phyloP scores from a whole-genome alignment of 495 filamentous ascomycete genomes.

The Rhizodiscina lignyota region DNA sequence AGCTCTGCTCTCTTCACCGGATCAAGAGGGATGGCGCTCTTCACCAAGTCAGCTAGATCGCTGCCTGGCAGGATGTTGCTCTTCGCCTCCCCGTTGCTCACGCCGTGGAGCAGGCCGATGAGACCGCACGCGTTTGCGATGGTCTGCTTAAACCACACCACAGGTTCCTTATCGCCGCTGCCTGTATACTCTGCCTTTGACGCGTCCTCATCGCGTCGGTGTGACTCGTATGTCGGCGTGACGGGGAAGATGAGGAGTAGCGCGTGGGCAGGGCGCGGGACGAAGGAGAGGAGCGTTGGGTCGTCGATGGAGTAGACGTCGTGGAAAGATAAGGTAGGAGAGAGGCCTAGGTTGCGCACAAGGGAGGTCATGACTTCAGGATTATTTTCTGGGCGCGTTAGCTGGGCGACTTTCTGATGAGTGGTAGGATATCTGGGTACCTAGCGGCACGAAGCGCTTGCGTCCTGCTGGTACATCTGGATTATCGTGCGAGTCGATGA shows the following conservation, averaged over 20 bases:
- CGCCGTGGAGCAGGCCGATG: slow-evolving; percentile 42
- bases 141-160: slow-evolving; percentile 49
- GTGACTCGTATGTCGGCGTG: slow-evolving; percentile 31
- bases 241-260: slow-evolving; percentile 38
- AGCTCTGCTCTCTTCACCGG: slow-evolving; percentile 20
- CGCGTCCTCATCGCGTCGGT: slow-evolving; percentile 22
- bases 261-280: slow-evolving; percentile 40
- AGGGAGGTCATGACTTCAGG: slow-evolving; percentile 39
- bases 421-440: slow-evolving; percentile 3
- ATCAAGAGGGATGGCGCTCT: slow-evolving; percentile 26
- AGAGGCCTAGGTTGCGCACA: slow-evolving; percentile 36
- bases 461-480: slow-evolving; percentile 6
- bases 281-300: slow-evolving; percentile 35
- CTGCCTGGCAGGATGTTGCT: slow-evolving; percentile 23
- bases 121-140: slow-evolving; percentile 50
- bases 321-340: slow-evolving; percentile 34
- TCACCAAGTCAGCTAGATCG: slow-evolving; percentile 15
- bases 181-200: slow-evolving; percentile 28
- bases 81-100: slow-evolving; percentile 33
- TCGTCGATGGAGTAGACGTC: slow-evolving; percentile 39
- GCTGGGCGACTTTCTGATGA: background rate
- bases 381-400: slow-evolving; percentile 37
- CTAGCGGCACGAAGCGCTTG: slow-evolving; percentile 16
- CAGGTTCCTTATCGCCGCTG: slow-evolving; percentile 32
- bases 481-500: no score